Base-by-base conservation (phyloP, 139 green algal species). In the Chlorella vulgaris region DNA sequence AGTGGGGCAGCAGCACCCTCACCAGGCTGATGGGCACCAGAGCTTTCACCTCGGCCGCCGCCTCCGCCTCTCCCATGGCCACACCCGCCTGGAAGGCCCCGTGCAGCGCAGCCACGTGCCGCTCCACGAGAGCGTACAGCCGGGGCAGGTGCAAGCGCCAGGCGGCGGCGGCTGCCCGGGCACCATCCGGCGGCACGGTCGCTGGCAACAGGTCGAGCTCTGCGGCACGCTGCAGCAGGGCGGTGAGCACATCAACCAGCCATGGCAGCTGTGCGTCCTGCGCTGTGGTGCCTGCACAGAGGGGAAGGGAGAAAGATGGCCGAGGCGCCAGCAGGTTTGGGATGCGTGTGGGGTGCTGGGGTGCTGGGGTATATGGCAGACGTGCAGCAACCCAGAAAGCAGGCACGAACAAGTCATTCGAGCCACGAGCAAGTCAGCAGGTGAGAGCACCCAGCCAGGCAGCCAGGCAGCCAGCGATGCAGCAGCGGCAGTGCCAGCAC, bases 151-250 rank as follows among this genome's bases (percentile, higher is more conserved):
- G 47, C 24, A 35, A 18, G 8, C 53, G 78, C 88, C 87, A 91
- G 33, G 61, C 70, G 5, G 40, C 47, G 0, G 68, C 70, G 28
- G 74, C 66, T 0, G 67, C 38, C 38, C 62, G 78, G 13, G 82
- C 60, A 19, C 29, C 60, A 15, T 50, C 79, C 28, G 29, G 43
- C 26, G 60, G 66, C 28, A 40, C 42, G 7, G 50, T 67, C 40
- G 66, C 66, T 28, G 74, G 68, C 40, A 67, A 81, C 19, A 94
- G 73, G 38, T 86, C 87, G 1, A 91, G 83, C 84, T 93, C 87
- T 33, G 81, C 85, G 7, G 84, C 88, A 15, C 89, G 85, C 69
- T 85, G 79, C 80, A 93, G 83, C 77, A 95, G 83, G 24, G 88
- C 88, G 3, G 63, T 78, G 18, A 95, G 69, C 38, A 91, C 69